A percentile compares a stretch with the other conserved stretches of the same genome.
These are phyloP conservation scores for Lipomyces anomalus DNA, from an alignment of 805 yeast species.

Conservation along the genomic window DNA sequence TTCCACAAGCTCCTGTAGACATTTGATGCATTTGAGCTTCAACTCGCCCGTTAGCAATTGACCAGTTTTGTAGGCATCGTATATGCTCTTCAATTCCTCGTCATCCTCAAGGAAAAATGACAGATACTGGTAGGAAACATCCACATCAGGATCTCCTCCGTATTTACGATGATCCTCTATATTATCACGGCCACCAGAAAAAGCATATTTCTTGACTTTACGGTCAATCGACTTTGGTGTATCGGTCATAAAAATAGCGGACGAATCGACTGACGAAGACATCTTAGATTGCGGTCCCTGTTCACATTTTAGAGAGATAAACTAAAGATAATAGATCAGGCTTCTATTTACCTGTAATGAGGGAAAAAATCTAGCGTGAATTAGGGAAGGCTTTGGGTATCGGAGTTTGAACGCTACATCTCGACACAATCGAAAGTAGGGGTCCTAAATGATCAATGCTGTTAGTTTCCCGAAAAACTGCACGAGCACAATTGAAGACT, in stretches of 20 bases:
- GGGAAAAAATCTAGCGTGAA: constrained; percentile 95
- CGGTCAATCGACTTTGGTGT: constrained; percentile 86
- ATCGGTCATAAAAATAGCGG: constrained; percentile 93
- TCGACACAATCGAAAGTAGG: constrained; percentile 94
- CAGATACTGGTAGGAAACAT: constrained; percentile 89
- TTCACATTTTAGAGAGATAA: constrained; percentile 32
- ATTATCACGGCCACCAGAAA: constrained; percentile 86
- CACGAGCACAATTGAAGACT: too few species aligned
- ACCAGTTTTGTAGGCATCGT: constrained; percentile 67
- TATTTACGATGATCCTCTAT: constrained; percentile 82
- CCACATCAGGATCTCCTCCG: constrained; percentile 95
- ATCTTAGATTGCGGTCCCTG: constrained; percentile 95
- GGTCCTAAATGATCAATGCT: constrained; percentile 47
- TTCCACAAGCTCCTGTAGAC: constrained; percentile 70
- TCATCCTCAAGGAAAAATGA: constrained; percentile 89
- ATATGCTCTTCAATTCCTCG: constrained; percentile 57
- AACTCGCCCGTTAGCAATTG: constrained; percentile 86
- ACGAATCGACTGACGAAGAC: constrained; percentile 88
- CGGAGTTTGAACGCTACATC: constrained; percentile 94
- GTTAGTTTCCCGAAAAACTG: not conserved
- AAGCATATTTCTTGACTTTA: constrained; percentile 93
- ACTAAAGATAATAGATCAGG: not conserved
- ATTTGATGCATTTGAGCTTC: constrained; percentile 79
- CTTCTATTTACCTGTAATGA: constrained; percentile 42
- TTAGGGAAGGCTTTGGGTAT: constrained; percentile 82